These are phyloP conservation scores for Venturia pyrina DNA, from an alignment of 2,329 filamentous ascomycete species.

Conservation along the genomic window DNA sequence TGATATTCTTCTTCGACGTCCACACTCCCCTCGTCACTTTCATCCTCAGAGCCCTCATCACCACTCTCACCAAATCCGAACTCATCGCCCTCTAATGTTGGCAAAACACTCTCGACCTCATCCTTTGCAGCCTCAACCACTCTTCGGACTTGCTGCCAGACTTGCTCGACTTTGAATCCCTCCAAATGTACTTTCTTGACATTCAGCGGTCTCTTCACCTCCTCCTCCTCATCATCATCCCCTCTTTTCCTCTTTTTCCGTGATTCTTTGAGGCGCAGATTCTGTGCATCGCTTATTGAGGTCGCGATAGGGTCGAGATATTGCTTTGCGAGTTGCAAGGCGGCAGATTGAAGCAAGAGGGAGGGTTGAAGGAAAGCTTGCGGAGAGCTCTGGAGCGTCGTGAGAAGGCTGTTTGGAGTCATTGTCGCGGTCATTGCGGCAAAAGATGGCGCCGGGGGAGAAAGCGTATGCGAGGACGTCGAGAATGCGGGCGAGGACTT, in stretches of 20 bases:
- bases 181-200: conserved; percentile 75
- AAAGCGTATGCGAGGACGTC: conserved; percentile 31
- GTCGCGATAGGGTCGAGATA: conserved; percentile 70
- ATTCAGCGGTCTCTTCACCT: conserved; percentile 43
- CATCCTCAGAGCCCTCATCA: conserved; percentile 11
- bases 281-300: conserved; percentile 63
- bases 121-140: conserved; percentile 59
- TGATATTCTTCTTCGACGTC: conserved; percentile 16
- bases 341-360: conserved; percentile 54
- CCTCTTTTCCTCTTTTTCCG: conserved; percentile 70
- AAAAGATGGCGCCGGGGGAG: conserved; percentile 20
- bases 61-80: conserved; percentile 11
- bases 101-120: conserved; percentile 40
- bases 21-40: conserved; percentile 16
- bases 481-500: conserved; percentile 26
- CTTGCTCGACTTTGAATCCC: conserved; percentile 77
- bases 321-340: conserved; percentile 66
- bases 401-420: conserved; percentile 21
- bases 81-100: conserved; percentile 15
- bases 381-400: conserved; percentile 47
- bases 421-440: conserved; percentile 17
- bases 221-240: conserved; percentile 28
- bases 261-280: conserved; percentile 53
- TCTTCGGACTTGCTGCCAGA: conserved; percentile 87
- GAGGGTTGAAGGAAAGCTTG: conserved; percentile 70